A percentile compares a stretch with the other conserved stretches of the same genome.
Conservation (phyloP, 768 basidiomycete species). For the Auricularia sp. region DNA sequence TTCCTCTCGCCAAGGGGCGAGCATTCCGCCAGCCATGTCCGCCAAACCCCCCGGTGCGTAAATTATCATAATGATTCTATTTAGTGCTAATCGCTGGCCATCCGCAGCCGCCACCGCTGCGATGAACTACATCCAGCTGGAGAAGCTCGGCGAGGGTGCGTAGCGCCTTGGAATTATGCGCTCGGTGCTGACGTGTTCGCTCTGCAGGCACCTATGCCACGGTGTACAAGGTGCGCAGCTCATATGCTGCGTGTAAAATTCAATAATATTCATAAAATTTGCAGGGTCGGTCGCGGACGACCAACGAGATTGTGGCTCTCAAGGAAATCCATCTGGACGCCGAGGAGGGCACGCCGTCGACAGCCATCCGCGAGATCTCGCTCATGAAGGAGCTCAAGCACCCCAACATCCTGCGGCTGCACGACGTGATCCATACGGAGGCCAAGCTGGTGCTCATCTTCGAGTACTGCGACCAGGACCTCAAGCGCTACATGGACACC, state of each 20-base stretch:
- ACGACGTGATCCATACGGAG: constrained; percentile 99
- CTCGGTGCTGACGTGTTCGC: neutral
- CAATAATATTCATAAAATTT: neutral
- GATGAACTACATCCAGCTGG: constrained; percentile 41
- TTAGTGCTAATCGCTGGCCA: too few species aligned
- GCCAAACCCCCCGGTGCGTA: too few species aligned
- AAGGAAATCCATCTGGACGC: constrained; percentile 99
- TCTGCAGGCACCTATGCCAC: constrained; percentile 87
- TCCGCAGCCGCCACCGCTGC: neutral
- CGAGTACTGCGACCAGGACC: constrained; percentile 95
- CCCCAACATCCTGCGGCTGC: constrained; percentile 93
- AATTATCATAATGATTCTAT: too few species aligned
- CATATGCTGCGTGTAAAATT: neutral
- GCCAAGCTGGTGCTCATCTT: constrained; percentile 96
- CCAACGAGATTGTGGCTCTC: constrained; percentile 96
- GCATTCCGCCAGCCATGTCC: too few species aligned
- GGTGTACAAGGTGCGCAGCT: constrained; percentile 70
- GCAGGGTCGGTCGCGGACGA: constrained; percentile 88
- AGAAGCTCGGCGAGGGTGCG: constrained; percentile 62
- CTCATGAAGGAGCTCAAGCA: constrained; percentile 99
- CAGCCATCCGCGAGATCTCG: constrained; percentile 97
- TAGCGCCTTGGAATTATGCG: neutral
- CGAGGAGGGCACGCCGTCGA: constrained; percentile 97
- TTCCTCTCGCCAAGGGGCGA: too few species aligned
- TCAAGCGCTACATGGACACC: constrained; percentile 99